phyloP scores from a whole-genome alignment of 768 basidiomycete genomes.

The Russula ochroleuca region DNA sequence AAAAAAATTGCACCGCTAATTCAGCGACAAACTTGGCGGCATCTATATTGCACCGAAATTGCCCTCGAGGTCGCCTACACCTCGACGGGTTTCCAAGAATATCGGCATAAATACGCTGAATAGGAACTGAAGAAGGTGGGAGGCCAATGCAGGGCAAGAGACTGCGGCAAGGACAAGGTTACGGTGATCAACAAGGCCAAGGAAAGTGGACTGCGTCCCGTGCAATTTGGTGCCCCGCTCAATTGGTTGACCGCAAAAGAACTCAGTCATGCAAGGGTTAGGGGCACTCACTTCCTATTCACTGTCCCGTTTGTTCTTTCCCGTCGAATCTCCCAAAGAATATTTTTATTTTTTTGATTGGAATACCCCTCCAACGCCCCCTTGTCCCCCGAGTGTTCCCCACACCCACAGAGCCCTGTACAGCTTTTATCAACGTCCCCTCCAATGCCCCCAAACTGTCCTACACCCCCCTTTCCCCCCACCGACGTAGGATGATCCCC shows the following conservation, averaged over 20 bases:
- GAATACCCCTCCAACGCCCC: not conserved
- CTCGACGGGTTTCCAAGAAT: not conserved
- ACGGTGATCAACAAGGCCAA: not conserved
- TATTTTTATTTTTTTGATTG: slow-evolving; percentile 1
- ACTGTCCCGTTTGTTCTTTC: not conserved
- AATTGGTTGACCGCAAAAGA: not conserved
- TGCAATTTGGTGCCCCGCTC: not conserved
- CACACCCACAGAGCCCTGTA: not conserved
- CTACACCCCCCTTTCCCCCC: not conserved
- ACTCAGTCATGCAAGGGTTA: not conserved
- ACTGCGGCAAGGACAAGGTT: slow-evolving; percentile 4
- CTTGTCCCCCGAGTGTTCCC: not conserved
- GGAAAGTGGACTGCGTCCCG: not conserved
- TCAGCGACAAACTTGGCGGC: not conserved
- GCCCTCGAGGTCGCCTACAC: slow-evolving; percentile 6
- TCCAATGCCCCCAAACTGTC: not conserved
- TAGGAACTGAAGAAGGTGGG: not conserved
- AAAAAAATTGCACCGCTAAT: slow-evolving; percentile 19
- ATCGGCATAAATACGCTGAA: not conserved
- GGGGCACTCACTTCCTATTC: not conserved
- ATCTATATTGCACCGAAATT: not conserved
- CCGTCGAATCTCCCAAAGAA: not conserved
- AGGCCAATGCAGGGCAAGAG: slow-evolving; percentile 3
- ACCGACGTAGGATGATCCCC: not conserved
- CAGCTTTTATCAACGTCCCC: not conserved